A percentile compares a stretch with the other conserved stretches of the same genome.
Evolutionary conservation across 2,329 filamentous ascomycete species (phyloP).

Genomic region (Alternaria alternata): DNA sequence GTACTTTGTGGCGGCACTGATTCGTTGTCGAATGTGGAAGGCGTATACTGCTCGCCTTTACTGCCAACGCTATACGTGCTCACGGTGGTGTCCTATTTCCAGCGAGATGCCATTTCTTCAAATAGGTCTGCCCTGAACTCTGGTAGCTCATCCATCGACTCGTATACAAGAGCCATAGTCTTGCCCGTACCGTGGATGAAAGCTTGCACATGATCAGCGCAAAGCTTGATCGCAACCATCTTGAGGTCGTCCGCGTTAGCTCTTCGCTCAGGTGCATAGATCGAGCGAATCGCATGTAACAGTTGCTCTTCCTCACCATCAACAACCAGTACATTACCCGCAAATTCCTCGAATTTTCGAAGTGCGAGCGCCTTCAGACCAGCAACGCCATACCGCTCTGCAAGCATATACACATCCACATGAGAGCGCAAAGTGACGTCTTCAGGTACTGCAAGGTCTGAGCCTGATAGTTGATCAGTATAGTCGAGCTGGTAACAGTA

Average conservation of each 20-base stretch:
- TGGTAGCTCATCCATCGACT: slow-evolving; percentile 41
- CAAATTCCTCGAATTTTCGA: slow-evolving; percentile 39
- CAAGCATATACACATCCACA: slow-evolving; percentile 41
- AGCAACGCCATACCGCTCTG: slow-evolving; percentile 38
- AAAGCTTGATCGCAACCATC: slow-evolving; percentile 33
- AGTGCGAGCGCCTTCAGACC: slow-evolving; percentile 35
- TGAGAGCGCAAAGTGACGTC: slow-evolving; percentile 36
- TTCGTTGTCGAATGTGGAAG: not conserved
- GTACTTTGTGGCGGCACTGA: not conserved
- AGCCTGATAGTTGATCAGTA: slow-evolving; percentile 30
- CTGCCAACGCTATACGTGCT: not conserved
- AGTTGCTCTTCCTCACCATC: slow-evolving; percentile 38
- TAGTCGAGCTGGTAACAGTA: slow-evolving; percentile 46
- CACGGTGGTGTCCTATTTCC: slow-evolving; percentile 24
- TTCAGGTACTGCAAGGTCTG: slow-evolving; percentile 28
- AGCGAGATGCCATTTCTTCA: slow-evolving; percentile 38
- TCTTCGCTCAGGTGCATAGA: slow-evolving; percentile 34
- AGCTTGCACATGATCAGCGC: slow-evolving; percentile 40
- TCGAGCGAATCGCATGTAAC: slow-evolving; percentile 34
- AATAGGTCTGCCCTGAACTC: slow-evolving; percentile 42
- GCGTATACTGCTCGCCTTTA: not conserved
- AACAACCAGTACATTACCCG: slow-evolving; percentile 27
- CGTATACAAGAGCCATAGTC: slow-evolving; percentile 37
- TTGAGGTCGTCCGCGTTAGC: slow-evolving; percentile 34
- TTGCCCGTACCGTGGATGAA: slow-evolving; percentile 39